phyloP scores from a whole-genome alignment of 1,284 basidiomycete genomes.

The Phenoliferia sp. region DNA sequence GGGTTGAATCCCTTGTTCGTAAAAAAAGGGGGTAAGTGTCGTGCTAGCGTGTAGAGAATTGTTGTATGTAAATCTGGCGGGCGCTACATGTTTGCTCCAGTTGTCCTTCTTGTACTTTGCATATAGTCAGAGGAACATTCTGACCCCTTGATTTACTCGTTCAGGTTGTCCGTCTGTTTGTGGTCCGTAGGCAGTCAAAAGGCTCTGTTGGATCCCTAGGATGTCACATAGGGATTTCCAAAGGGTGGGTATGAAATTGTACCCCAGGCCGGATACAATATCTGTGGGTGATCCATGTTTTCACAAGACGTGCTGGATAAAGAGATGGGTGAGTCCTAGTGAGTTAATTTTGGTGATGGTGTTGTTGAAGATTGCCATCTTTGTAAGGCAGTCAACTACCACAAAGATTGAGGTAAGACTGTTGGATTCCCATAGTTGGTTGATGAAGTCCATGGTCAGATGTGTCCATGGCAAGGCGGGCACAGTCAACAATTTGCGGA shows the following conservation, averaged over 20 bases:
- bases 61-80: conserved; percentile 51
- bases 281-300: conserved; percentile 36
- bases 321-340: conserved; percentile 31
- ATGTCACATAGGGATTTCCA: conserved; percentile 32
- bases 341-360: conserved; percentile 38
- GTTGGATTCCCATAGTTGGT: conserved; percentile 36
- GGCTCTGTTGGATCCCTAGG: conserved; percentile 37
- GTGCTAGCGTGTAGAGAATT: conserved; percentile 44
- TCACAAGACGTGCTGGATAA: conserved; percentile 38
- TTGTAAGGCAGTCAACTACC: conserved; percentile 44
- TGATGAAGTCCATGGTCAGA: conserved; percentile 41
- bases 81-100: conserved; percentile 47
- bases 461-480: conserved; percentile 37
- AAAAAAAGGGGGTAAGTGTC: conserved; percentile 28
- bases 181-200: conserved; percentile 45
- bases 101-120: conserved; percentile 46
- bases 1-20: conserved; percentile 21
- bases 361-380: conserved; percentile 40
- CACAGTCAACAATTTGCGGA: conserved; percentile 38
- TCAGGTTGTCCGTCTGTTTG: conserved; percentile 51
- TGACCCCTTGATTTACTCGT: conserved; percentile 46
- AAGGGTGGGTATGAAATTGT: conserved; percentile 42
- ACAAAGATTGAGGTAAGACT: conserved; percentile 45
- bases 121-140: conserved; percentile 45
- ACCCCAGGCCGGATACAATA: conserved; percentile 41